A percentile compares a stretch with the other conserved stretches of the same genome.
These are phyloP conservation scores for Candida golubevii DNA, from an alignment of 805 yeast genomes.

Conservation along the genomic window DNA sequence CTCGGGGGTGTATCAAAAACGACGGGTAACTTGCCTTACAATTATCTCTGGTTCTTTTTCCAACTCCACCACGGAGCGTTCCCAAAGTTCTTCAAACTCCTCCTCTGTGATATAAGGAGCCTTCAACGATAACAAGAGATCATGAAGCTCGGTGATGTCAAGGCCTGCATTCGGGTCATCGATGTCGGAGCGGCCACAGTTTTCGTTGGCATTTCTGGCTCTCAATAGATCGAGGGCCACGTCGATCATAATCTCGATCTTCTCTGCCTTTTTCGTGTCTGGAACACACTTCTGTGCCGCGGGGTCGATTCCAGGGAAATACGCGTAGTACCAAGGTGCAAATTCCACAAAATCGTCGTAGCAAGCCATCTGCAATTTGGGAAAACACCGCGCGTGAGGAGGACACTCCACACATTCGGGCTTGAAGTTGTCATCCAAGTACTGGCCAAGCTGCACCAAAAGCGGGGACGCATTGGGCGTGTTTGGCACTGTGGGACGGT, in stretches of 20 bases:
- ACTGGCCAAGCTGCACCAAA: constrained; percentile 37
- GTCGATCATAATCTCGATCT: constrained; percentile 59
- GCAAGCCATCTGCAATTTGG: constrained; percentile 58
- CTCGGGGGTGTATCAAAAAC: constrained; percentile 3
- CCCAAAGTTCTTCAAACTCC: constrained; percentile 77
- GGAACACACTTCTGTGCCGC: constrained; percentile 53
- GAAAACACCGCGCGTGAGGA: constrained; percentile 69
- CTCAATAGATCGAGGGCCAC: constrained; percentile 65
- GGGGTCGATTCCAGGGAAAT: constrained; percentile 58
- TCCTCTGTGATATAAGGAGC: constrained; percentile 48
- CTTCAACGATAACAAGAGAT: constrained; percentile 43
- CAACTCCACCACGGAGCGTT: constrained; percentile 54
- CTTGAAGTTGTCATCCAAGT: constrained; percentile 41
- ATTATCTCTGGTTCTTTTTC: constrained; percentile 64
- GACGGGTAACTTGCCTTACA: constrained; percentile 65
- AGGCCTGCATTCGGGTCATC: constrained; percentile 51
- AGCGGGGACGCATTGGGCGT: constrained; percentile 24
- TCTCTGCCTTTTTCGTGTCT: constrained; percentile 67
- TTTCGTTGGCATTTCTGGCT: constrained; percentile 57
- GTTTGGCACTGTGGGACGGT: constrained; percentile 38
- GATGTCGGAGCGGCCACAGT: constrained; percentile 49
- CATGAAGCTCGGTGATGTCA: constrained; percentile 45
- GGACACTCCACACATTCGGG: constrained; percentile 81
- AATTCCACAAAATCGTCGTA: constrained; percentile 56
- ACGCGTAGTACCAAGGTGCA: constrained; percentile 53